Conservation (phyloP, 2,329 filamentous ascomycete genomes). For the Albophoma yamanashiensis region DNA sequence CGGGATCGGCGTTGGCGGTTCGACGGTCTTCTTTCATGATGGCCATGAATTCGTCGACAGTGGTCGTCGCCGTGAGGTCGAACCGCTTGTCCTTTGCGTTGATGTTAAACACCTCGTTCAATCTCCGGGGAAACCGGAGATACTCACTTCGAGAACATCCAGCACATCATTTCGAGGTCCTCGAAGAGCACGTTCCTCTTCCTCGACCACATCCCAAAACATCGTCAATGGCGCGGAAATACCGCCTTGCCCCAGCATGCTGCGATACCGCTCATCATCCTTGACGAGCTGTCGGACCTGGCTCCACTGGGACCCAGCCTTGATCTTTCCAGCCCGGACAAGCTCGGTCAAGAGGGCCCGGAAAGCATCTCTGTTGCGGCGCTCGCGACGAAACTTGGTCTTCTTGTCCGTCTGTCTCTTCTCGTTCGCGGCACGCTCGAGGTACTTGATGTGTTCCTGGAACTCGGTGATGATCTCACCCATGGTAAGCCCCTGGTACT, state of each 20-base stretch:
- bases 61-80: conserved; percentile 78
- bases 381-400: conserved; percentile 67
- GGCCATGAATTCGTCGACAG: conserved; percentile 76
- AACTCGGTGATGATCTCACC: conserved; percentile 88
- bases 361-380: conserved; percentile 78
- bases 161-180: conserved; percentile 72
- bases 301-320: conserved; percentile 84
- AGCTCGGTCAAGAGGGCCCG: conserved; percentile 65
- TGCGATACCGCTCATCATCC: conserved; percentile 71
- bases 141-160: conserved; percentile 75
- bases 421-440: conserved; percentile 89
- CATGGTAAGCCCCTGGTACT: conserved; percentile 76
- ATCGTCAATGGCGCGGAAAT: conserved; percentile 73
- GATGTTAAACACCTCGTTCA: neutral
- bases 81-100: conserved; percentile 68
- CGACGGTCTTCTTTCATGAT: conserved; percentile 78
- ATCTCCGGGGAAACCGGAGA: neutral
- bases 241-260: conserved; percentile 73
- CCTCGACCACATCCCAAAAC: conserved; percentile 93
- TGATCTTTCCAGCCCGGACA: conserved; percentile 67
- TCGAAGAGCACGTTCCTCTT: conserved; percentile 81
- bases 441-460: conserved; percentile 85
- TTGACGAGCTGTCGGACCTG: conserved; percentile 65
- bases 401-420: conserved; percentile 80
- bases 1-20: conserved; percentile 76